Evolutionary conservation across 176 grass and related monocot genomes (phyloP), one percentile per base, ranked within the genome.

Genomic region (Otatea glauca): DNA sequence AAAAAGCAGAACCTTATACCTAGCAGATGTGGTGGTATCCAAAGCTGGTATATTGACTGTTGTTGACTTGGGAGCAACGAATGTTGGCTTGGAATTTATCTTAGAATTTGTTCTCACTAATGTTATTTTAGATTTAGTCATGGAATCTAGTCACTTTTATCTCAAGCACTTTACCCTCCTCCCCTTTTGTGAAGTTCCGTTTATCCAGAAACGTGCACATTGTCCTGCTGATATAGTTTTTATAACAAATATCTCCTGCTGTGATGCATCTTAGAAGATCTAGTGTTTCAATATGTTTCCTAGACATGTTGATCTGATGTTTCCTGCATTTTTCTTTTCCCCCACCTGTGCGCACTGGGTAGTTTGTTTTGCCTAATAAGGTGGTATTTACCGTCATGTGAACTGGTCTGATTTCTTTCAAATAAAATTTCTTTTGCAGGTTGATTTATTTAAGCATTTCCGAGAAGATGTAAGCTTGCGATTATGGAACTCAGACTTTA

Each of bases 401-500:
- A 45, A 27, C 4, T 38, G 14, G 56, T 44, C 43, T 50, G 9
- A 60, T 79, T 79, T 82, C 7, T 44, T 76, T 47, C 17, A 18
- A 59, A 80, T 54, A 23, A 70, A 12, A 69, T 68, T 68, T 73
- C 6, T 78, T 48, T 54, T 86, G 54, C 88, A 99, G 97, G 87
- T 83, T 76, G 97, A 99, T 88, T 87, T 99, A 80, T 84, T 94
- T 74, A 99, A 90, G 78, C 93, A 99, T 96, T 87, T 96, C 60
- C 86, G 93, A 83, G 97, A 99, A 83, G 97, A 99, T 86, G 87
- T 99, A 49, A 95, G 92, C 72, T 90, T 94, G 93, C 77, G 97
- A 41, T 80, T 99, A 77, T 86, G 94, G 88, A 96, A 92, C 70
- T 91, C 93, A 8, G 97, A 99, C 62, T 99, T 99, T 76, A 99